phyloP scores from a whole-genome alignment of 768 basidiomycete species.

The Clitopilus hobsonii region DNA sequence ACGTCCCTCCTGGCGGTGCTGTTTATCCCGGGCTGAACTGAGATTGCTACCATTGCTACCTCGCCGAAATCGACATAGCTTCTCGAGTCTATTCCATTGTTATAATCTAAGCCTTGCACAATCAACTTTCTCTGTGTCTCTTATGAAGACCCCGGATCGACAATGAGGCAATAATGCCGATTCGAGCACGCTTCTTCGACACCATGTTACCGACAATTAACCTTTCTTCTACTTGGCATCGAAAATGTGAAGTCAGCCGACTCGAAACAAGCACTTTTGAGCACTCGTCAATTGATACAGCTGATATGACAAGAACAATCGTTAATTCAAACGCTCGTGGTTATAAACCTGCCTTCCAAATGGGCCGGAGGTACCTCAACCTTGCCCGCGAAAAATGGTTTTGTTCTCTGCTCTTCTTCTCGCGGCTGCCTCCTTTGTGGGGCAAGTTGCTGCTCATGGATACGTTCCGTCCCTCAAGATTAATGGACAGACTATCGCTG shows the following conservation, averaged over 20 bases:
- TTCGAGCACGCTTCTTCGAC: too few species aligned
- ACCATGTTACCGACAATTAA: background rate
- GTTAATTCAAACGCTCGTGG: too few species aligned
- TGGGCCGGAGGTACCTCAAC: too few species aligned
- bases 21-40: constrained; percentile 27
- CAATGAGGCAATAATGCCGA: background rate
- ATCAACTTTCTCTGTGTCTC: background rate
- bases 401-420: constrained; percentile 2
- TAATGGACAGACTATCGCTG: constrained; percentile 23
- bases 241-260: background rate
- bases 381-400: background rate
- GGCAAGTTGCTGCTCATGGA: constrained; percentile 26
- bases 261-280: background rate
- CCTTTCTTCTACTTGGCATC: background rate
- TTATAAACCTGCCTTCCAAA: too few species aligned
- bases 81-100: background rate
- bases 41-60: background rate
- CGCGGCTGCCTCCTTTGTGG: background rate
- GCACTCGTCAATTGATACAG: too few species aligned
- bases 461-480: constrained; percentile 30
- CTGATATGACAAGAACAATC: too few species aligned
- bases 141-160: background rate
- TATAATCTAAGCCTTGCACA: background rate
- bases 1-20: constrained; percentile 27
- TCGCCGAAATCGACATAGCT: background rate